Evolutionary conservation across 2,329 filamentous ascomycete genomes (phyloP), one percentile per base, ranked within the genome.

Genomic region (Phaeosphaeria sp.): DNA sequence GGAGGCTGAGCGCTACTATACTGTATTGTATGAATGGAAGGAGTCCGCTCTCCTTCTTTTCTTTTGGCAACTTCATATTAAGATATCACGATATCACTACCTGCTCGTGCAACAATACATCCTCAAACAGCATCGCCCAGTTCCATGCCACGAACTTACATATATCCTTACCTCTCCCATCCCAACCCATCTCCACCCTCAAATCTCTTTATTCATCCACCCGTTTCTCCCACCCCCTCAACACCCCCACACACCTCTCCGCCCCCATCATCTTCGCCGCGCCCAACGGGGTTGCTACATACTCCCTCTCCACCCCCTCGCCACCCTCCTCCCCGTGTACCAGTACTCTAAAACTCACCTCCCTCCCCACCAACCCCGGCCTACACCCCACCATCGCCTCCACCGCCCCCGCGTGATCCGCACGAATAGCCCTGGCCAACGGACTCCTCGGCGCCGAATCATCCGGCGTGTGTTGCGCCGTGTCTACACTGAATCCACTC

Each of bases 391-490:
- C 6, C 2, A 53, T 15, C 11, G 40, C 2, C 7, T 39, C 25
- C 2, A 48, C 33, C 13, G 18, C 51, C 4, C 25, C 30, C 24
- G 20, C 2, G 15, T 42, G 18, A 15, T 53, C 15, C 2, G 51
- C 51, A 17, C 46, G 51, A 7, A 53, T 53, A 13, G 42, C 42
- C 2, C 51, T 5, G 7, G 20, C 20, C 6, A 53, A 44, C 8
- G 44, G 33, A 9, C 30, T 48, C 5, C 51, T 18, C 30, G 51
- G 51, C 15, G 43, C 43, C 4, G 51, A 53, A 9, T 53, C 51
- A 20, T 48, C 27, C 4, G 44, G n/a, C 3, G 43, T 48, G 2
- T 27, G 27, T 21, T 48, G 51, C 6, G 43, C 13, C 2, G 27
- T 40, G 7, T 18, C n/a, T 11, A 48, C 11, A 30, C 25, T 22